Evolutionary conservation across 2,329 filamentous ascomycete genomes (phyloP).

Genomic region (Domatiomyces catenatus): DNA sequence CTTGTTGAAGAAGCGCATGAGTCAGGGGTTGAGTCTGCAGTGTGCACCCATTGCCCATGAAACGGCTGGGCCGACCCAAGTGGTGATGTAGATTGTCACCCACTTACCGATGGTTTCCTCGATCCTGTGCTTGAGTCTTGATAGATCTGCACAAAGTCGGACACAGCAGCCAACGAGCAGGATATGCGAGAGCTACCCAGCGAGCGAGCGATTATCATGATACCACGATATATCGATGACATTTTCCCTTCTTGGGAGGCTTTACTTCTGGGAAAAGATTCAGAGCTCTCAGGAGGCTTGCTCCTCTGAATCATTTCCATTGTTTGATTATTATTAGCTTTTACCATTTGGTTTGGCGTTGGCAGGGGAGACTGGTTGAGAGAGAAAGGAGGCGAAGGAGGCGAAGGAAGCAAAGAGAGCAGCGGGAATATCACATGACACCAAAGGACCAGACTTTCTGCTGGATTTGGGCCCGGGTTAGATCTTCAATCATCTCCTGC

Average conservation of each 20-base stretch:
- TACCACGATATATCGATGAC: constrained; percentile 11
- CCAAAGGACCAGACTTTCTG: background rate
- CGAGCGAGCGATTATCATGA: constrained; percentile 3
- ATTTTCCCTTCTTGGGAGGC: constrained; percentile 1
- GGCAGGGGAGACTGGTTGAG: too few species aligned
- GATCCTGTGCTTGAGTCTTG: background rate
- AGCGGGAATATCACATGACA: background rate
- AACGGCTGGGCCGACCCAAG: constrained; percentile 7
- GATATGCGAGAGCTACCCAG: background rate
- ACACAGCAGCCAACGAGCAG: background rate
- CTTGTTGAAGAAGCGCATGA: constrained; percentile 8
- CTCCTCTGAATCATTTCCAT: background rate
- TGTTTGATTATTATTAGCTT: background rate
- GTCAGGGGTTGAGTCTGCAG: constrained; percentile 7
- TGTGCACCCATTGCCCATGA: constrained; percentile 12
- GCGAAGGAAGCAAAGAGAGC: background rate
- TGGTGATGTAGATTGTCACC: constrained; percentile 6
- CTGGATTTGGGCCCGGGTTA: background rate
- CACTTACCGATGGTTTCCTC: background rate
- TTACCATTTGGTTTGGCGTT: background rate
- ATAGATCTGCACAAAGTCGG: background rate
- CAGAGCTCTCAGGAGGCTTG: background rate
- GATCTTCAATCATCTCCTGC: background rate
- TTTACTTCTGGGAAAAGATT: background rate
- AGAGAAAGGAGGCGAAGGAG: background rate